Percentiles rank a stretch among this genome's conserved stretches.
Evolutionary conservation across 305 asterid genomes (phyloP).

Genomic region (Fraxinus latifolia): DNA sequence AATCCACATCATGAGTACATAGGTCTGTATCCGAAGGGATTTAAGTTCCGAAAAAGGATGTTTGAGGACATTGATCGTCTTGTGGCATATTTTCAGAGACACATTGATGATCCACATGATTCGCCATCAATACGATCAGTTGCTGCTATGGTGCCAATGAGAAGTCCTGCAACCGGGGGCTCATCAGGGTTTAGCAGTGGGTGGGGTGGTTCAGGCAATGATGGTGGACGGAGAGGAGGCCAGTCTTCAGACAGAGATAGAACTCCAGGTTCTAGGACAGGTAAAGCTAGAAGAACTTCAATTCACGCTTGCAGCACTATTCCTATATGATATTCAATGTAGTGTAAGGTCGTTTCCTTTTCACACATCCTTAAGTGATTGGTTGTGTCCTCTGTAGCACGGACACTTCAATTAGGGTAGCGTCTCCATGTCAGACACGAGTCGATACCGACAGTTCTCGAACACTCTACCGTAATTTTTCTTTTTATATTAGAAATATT

Average conservation of each 20-base stretch:
- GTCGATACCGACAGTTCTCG: too few species aligned
- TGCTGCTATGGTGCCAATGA: constrained; percentile 90
- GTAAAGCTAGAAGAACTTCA: constrained; percentile 35
- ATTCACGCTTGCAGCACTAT: constrained; percentile 4
- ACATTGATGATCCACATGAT: constrained; percentile 78
- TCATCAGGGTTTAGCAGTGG: constrained; percentile 68
- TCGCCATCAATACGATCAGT: constrained; percentile 74
- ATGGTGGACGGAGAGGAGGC: constrained; percentile 70
- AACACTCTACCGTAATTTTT: too few species aligned
- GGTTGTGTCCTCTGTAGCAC: too few species aligned
- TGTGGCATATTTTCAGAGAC: constrained; percentile 87
- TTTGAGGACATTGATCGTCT: constrained; percentile 87
- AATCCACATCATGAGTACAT: constrained; percentile 96
- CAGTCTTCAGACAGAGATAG: constrained; percentile 62
- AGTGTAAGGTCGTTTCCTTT: background rate
- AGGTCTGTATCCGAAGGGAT: constrained; percentile 89
- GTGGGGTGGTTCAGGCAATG: constrained; percentile 72
- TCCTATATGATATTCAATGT: background rate
- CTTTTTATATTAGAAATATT: too few species aligned
- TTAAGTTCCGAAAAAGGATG: constrained; percentile 85
- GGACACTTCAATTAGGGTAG: too few species aligned
- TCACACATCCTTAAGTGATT: background rate
- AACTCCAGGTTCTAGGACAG: constrained; percentile 55
- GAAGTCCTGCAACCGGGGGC: constrained; percentile 77
- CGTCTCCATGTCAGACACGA: too few species aligned